phyloP scores from a whole-genome alignment of 2,329 filamentous ascomycete species.

The Neophaeococcomyces mojaviensis region DNA sequence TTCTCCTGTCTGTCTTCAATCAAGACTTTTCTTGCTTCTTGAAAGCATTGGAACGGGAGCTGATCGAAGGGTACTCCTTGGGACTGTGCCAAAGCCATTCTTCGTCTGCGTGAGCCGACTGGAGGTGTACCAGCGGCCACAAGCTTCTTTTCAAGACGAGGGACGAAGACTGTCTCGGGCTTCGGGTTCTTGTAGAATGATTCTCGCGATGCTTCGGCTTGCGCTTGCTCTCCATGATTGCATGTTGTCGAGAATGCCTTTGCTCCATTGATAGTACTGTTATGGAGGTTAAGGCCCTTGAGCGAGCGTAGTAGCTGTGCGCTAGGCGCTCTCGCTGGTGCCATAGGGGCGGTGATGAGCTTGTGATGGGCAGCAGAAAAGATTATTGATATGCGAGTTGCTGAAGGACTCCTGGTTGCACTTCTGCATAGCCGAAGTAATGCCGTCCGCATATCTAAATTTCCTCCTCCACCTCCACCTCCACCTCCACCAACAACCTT shows the following conservation, averaged over 20 bases:
- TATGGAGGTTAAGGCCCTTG: slow-evolving; percentile 12
- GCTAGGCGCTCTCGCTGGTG: slow-evolving; percentile 21
- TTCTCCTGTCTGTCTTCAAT: slow-evolving; percentile 75
- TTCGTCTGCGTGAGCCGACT: slow-evolving; percentile 76
- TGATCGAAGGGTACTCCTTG: slow-evolving; percentile 78
- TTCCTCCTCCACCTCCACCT: too few relatives aligned
- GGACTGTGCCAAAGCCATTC: slow-evolving; percentile 60
- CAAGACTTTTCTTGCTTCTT: slow-evolving; percentile 82
- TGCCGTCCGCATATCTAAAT: too few relatives aligned
- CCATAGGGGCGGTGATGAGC: slow-evolving; percentile 10
- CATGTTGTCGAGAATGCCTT: slow-evolving; percentile 14
- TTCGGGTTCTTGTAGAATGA: slow-evolving; percentile 42
- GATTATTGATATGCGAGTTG: neutral
- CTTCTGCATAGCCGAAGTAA: too few relatives aligned
- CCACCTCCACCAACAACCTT: neutral
- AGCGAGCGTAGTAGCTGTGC: slow-evolving; percentile 19
- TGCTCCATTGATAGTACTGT: neutral
- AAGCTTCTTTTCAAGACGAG: slow-evolving; percentile 59
- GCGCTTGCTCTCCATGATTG: slow-evolving; percentile 3
- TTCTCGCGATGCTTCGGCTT: slow-evolving; percentile 32
- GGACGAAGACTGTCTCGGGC: slow-evolving; percentile 60
- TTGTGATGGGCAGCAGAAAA: neutral
- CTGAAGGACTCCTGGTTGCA: too few relatives aligned
- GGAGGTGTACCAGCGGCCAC: slow-evolving; percentile 62
- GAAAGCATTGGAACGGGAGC: slow-evolving; percentile 94